These are phyloP conservation scores for Lagenidium giganteum DNA, from an alignment of 352 stramenopile species.

Conservation along the genomic window DNA sequence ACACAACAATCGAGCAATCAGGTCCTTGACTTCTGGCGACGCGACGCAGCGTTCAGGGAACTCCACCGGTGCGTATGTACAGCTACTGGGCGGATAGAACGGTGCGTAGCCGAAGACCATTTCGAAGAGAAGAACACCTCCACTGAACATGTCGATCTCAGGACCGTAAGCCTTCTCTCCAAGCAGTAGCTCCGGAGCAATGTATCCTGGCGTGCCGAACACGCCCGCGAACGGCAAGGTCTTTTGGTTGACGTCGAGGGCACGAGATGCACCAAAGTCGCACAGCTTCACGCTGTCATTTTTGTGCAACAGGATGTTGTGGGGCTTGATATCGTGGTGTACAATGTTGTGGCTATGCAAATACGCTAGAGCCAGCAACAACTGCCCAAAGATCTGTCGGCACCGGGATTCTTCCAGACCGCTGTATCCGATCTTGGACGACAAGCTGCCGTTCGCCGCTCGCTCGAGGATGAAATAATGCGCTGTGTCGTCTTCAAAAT, in stretches of 20 bases:
- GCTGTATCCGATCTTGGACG: constrained; percentile 37
- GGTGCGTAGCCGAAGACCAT: constrained; percentile 70
- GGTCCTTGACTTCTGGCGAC: constrained; percentile 47
- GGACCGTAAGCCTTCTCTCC: constrained; percentile 41
- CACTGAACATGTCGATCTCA: constrained; percentile 73
- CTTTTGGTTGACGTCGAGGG: constrained; percentile 44
- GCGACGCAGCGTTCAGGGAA: constrained; percentile 34
- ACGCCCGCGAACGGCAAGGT: constrained; percentile 58
- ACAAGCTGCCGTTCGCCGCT: constrained; percentile 48
- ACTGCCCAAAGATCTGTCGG: constrained; percentile 47
- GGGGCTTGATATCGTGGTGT: constrained; percentile 89
- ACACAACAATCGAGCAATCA: constrained; percentile 67
- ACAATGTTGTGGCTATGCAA: constrained; percentile 76
- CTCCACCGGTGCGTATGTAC: constrained; percentile 52
- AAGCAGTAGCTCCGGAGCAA: constrained; percentile 62
- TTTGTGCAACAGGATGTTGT: constrained; percentile 70
- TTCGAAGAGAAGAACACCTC: constrained; percentile 66
- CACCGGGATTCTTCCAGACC: constrained; percentile 47
- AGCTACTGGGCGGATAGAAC: constrained; percentile 68
- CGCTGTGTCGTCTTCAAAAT: constrained; percentile 65
- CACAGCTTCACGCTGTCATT: constrained; percentile 60
- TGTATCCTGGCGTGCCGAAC: constrained; percentile 69
- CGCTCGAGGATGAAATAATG: constrained; percentile 76
- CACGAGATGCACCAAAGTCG: constrained; percentile 79
- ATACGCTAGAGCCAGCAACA: constrained; percentile 61